Evolutionary conservation across 176 grass and related monocot genomes (phyloP).

Genomic region (Echinochloa phyllopogon): DNA sequence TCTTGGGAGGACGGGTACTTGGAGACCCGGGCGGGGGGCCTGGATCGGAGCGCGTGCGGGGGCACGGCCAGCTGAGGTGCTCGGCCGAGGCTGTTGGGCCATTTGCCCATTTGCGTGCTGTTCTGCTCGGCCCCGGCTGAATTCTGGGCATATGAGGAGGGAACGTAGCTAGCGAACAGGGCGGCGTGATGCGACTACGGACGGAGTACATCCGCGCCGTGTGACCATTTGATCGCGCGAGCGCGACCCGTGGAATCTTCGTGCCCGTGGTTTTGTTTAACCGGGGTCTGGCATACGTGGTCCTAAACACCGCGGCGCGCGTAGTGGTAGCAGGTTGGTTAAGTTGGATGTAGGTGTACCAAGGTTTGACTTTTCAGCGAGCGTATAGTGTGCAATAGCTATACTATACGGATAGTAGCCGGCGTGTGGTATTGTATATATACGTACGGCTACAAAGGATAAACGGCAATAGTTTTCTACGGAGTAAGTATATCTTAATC

Average conservation of each 20-base stretch:
- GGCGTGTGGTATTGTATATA: too few relatives aligned
- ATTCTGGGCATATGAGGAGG: too few relatives aligned
- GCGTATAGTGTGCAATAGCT: neutral
- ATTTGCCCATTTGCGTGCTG: too few relatives aligned
- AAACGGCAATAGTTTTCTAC: too few relatives aligned
- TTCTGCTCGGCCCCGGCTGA: neutral
- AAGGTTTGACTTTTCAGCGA: constrained; percentile 11
- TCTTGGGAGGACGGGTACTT: neutral
- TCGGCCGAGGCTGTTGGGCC: neutral
- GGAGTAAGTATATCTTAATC: too few relatives aligned
- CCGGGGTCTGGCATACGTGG: neutral
- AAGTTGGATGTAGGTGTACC: neutral
- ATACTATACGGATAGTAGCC: too few relatives aligned
- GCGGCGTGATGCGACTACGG: neutral
- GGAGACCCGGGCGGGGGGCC: too few relatives aligned
- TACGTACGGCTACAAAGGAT: too few relatives aligned
- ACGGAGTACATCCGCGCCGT: too few relatives aligned
- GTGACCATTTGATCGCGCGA: neutral
- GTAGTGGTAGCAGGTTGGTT: neutral
- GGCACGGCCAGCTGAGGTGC: neutral
- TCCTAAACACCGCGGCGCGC: neutral
- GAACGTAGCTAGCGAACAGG: neutral
- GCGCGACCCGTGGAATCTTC: neutral
- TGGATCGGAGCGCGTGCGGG: neutral
- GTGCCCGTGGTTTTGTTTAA: neutral